Base-by-base conservation (phyloP, 2,329 filamentous ascomycete species). In the Talaromyces verruculosus region DNA sequence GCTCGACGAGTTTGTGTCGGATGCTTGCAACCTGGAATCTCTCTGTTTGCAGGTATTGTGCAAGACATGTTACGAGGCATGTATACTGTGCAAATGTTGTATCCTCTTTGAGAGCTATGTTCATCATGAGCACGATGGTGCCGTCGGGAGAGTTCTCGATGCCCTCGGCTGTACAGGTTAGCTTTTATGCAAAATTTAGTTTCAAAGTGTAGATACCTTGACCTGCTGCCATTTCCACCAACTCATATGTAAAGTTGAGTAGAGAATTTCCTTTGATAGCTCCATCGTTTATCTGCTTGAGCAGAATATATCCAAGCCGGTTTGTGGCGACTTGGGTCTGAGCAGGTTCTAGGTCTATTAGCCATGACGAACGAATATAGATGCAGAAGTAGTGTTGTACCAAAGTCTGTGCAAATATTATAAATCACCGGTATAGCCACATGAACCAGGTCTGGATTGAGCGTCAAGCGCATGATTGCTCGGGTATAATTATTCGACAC, bases 371-470 rank as follows among this genome's bases (percentile, higher is more conserved):
- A 17, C 22, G 22, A 62, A 11, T 17, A 30, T 11, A 43, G 5
- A 10, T 41, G 1, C 25, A 17, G 5, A 22, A 13, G 15, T 19
- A 17, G 33, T 35, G 33, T 28, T 70, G 62, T 68, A 82, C 80
- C 79, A 70, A 75, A 82, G 67, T 81, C 80, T 65, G 78, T 74
- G 69, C 80, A 81, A 61, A 81, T 76, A 65, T 82, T 82, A 71
- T 80, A 82, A 51, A 82, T 73, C 53, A 81, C 80, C 65, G 78
- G 77, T 65, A 81, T 77, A 30, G 76, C 76, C 30, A 82, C 74
- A 28, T 79, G 73, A 17, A 76, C 71, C 39, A 81, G 72, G 2
- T 73, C 73, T 0, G 75, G 72, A 30, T 77, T 75, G 30, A 72
- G 68, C 39, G 80, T 70, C 60, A 76, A 73, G 33, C 71, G 71